Base-by-base conservation (phyloP, 2,329 filamentous ascomycete species). In the Paecilomyces sp. region DNA sequence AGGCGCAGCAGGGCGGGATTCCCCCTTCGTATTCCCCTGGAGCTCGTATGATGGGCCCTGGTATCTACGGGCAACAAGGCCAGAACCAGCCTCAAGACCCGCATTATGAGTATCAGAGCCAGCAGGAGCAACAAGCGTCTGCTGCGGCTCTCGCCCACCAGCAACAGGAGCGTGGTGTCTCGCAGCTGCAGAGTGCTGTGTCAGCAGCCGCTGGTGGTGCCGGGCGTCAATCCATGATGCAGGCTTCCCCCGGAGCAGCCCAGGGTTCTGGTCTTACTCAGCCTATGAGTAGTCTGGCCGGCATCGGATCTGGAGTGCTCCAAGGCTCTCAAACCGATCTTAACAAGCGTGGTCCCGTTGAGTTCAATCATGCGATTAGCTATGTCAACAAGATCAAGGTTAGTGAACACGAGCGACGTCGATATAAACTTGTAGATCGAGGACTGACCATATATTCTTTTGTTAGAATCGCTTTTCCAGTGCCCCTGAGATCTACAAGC, bases 381-480 rank as follows among this genome's bases (percentile, higher is more conserved):
- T 99, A 99, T 70, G 94, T 99, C 58, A 99, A 99, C 73, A 99
- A 99, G 79, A 99, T 99, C 70, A 99, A 99, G 88, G 92, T 94
- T 78, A 74, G 83, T 61, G n/a, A n/a, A 7, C 12, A 18, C 15
- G 25, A 54, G 18, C 3, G 60, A 25, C 52, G 36, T 24, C 25
- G 54, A 50, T 22, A 56, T 13, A 59, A 53, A 50, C 11, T 25
- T 56, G 33, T 13, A 31, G 30, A 31, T 55, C 33, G 55, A 28
- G 24, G 11, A 15, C 55, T 54, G 15, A 34, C 30, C 41, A 15
- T 34, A 52, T 60, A 5, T 57, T 22, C 15, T 58, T 28, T 34
- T 60, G 36, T 13, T 62, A 96, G 91, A 99, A 97, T 72, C 93
- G 94, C 53, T 99, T 97, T 76, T 89, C 96, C 68, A 88, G 92